A percentile compares a stretch with the other conserved stretches of the same genome.
phyloP scores from a whole-genome alignment of 106 monocot species.

The Vanilla planifolia region DNA sequence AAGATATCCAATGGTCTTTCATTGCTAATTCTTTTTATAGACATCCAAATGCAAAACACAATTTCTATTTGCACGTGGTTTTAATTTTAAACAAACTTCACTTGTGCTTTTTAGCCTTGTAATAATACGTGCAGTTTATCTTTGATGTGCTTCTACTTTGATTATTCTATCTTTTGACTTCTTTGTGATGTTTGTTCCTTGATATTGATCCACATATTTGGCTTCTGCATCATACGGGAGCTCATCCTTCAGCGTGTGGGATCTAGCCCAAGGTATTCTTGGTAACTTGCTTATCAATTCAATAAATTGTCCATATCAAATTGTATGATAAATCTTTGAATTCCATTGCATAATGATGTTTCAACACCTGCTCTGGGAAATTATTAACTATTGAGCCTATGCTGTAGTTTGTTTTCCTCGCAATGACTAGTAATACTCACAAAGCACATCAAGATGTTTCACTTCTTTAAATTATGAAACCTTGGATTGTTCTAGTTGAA shows the following conservation, averaged over 20 bases:
- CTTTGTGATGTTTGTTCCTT: constrained; percentile 29
- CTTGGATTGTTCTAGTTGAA: no score
- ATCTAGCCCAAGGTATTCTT: constrained; percentile 85
- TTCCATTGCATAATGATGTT: no score
- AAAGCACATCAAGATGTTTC: no score
- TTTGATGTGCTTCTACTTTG: background rate
- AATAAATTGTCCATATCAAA: no score
- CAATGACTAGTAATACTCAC: no score
- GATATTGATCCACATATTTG: constrained; percentile 61
- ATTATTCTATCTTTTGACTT: background rate
- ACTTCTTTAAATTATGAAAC: no score
- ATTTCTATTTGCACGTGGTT: no score
- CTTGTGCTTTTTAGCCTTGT: background rate
- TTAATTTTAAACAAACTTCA: no score
- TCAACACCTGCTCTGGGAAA: no score
- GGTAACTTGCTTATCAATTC: background rate
- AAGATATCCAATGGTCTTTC: constrained; percentile 74
- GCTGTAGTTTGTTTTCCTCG: no score
- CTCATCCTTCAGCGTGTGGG: constrained; percentile 96
- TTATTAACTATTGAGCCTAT: no score
- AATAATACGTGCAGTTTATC: background rate
- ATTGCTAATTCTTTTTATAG: background rate
- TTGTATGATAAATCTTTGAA: background rate
- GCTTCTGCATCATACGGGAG: constrained; percentile 78
- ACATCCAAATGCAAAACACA: no score